A percentile compares a stretch with the other conserved stretches of the same genome.
Conservation (phyloP, 108 stramenopile genomes). For the Asterionellopsis glacialis region DNA sequence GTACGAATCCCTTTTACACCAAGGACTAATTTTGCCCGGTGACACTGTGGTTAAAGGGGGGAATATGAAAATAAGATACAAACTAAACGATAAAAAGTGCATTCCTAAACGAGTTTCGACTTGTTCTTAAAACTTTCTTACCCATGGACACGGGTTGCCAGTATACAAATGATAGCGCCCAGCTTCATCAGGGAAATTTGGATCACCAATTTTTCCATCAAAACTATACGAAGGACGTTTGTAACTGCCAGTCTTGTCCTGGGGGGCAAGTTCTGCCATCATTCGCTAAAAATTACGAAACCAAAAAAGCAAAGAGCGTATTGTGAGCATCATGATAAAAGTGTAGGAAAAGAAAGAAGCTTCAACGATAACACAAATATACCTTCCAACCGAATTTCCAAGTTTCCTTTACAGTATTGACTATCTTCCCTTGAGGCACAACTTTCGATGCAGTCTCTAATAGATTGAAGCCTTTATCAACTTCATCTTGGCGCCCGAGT, state of each 20-base stretch:
- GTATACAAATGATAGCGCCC: constrained; percentile 87
- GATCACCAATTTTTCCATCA: constrained; percentile 5
- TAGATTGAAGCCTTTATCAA: constrained; percentile 41
- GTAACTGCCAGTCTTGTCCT: constrained; percentile 41
- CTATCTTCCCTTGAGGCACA: constrained; percentile 48
- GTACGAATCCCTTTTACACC: constrained; percentile 38
- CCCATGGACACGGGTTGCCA: constrained; percentile 91
- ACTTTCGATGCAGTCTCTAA: constrained; percentile 47
- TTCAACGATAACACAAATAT: not conserved
- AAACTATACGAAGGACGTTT: constrained; percentile 46
- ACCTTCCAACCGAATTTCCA: constrained; percentile 50
- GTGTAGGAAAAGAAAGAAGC: too few relatives aligned
- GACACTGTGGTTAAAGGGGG: constrained; percentile 18
- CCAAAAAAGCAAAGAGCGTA: not conserved
- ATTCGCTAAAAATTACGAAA: constrained; percentile 16
- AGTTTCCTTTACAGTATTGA: constrained; percentile 40
- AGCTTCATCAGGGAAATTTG: constrained; percentile 32
- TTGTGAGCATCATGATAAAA: not conserved
- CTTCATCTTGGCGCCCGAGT: too few relatives aligned
- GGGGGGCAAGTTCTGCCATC: constrained; percentile 60
- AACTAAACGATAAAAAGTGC: constrained; percentile 58
- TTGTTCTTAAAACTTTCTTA: constrained; percentile 19
- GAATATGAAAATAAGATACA: too few relatives aligned
- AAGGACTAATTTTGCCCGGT: constrained; percentile 55
- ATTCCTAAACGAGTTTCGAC: too few relatives aligned